Percentiles rank a stretch among this genome's conserved stretches.
Conservation (phyloP, 2,329 filamentous ascomycete species). For the Fusarium illudens region DNA sequence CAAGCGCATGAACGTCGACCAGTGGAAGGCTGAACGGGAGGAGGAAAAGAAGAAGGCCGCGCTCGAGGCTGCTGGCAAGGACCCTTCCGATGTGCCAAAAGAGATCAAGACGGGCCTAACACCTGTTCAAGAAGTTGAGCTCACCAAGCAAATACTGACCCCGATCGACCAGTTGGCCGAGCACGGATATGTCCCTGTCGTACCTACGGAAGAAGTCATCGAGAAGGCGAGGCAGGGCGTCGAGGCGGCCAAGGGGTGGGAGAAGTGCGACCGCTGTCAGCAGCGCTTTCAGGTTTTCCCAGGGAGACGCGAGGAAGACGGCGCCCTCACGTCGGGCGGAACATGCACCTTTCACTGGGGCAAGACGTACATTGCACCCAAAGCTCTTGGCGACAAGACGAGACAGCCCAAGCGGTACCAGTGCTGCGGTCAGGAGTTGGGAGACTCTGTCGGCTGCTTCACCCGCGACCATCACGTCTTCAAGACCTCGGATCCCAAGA, state of each 20-base stretch:
- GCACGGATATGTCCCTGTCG: conserved; percentile 77
- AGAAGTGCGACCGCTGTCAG: conserved; percentile 87
- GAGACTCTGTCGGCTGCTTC: conserved; percentile 78
- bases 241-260: conserved; percentile 76
- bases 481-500: conserved; percentile 78
- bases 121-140: conserved; percentile 70
- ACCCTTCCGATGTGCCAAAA: conserved; percentile 51
- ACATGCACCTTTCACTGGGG: conserved; percentile 84
- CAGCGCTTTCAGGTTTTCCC: conserved; percentile 93
- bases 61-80: conserved; percentile 44
- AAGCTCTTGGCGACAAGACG: conserved; percentile 64
- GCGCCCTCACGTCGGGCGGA: conserved; percentile 78
- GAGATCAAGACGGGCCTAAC: conserved; percentile 75
- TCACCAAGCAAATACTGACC: conserved; percentile 70
- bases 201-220: conserved; percentile 74
- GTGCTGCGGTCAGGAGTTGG: conserved; percentile 81
- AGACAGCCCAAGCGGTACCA: conserved; percentile 70
- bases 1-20: conserved; percentile 75
- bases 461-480: conserved; percentile 81
- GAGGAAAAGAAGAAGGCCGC: conserved; percentile 50
- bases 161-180: conserved; percentile 69
- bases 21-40: conserved; percentile 74
- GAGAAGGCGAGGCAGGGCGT: conserved; percentile 71
- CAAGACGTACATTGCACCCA: conserved; percentile 68
- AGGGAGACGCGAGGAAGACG: conserved; percentile 79